phyloP scores from a whole-genome alignment of 345 rosid species.

The Citrus reticulata region DNA sequence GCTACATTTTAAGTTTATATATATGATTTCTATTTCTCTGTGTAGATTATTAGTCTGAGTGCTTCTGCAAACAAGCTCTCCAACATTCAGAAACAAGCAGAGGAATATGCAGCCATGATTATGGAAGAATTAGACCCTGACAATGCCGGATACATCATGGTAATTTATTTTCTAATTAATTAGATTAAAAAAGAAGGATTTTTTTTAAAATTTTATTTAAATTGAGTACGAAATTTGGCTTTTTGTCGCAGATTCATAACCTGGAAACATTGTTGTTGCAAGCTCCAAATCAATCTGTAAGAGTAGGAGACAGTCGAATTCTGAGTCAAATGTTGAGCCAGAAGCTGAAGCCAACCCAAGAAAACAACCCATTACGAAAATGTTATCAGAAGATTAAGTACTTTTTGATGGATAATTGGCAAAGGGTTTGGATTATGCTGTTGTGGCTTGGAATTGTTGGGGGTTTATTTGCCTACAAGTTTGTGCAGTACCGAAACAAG shows the following conservation, averaged over 20 bases:
- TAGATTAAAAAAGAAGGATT: background rate
- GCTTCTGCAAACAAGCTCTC: slow-evolving; percentile 90
- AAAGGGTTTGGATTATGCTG: slow-evolving; percentile 74
- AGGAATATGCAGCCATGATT: slow-evolving; percentile 77
- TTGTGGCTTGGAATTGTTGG: slow-evolving; percentile 59
- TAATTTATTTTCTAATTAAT: slow-evolving; percentile 11
- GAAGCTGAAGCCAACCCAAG: slow-evolving; percentile 71
- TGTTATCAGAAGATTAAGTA: slow-evolving; percentile 45
- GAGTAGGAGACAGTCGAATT: slow-evolving; percentile 56
- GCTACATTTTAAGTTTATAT: no score
- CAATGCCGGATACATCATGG: slow-evolving; percentile 81
- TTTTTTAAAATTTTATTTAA: no score
- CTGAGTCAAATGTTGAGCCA: slow-evolving; percentile 80
- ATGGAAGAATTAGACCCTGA: slow-evolving; percentile 93
- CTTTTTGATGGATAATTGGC: slow-evolving; percentile 79
- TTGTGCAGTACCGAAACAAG: slow-evolving; percentile 56
- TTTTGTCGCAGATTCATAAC: slow-evolving; percentile 45
- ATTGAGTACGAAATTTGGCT: background rate
- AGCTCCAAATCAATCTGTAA: slow-evolving; percentile 77
- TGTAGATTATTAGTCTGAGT: slow-evolving; percentile 74
- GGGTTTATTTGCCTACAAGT: slow-evolving; percentile 71
- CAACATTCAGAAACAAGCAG: slow-evolving; percentile 76
- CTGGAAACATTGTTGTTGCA: slow-evolving; percentile 69
- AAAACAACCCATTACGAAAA: slow-evolving; percentile 44
- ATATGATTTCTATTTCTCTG: background rate